Percentiles rank a stretch among this genome's conserved stretches.
Conservation (phyloP, 1,139 yeast genomes). For the Hansenula anomala region DNA sequence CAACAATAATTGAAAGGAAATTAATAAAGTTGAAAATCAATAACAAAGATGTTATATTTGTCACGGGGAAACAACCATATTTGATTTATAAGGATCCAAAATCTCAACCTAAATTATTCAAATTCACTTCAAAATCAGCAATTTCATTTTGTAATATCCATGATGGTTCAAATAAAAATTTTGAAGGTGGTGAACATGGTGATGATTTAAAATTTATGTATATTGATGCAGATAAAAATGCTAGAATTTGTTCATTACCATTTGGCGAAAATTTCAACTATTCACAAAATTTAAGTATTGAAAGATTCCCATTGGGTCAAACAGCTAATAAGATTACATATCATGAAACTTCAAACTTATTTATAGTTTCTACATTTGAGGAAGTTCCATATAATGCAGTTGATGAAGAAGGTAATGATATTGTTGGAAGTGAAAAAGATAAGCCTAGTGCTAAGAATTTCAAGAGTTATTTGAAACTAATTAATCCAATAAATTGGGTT, state of each 20-base stretch:
- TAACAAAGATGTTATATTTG: slow-evolving; percentile 57
- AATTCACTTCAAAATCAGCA: slow-evolving; percentile 59
- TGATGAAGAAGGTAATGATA: slow-evolving; percentile 70
- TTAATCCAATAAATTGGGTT: slow-evolving; percentile 72
- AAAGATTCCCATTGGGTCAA: slow-evolving; percentile 48
- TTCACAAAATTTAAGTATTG: slow-evolving; percentile 62
- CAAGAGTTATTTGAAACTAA: slow-evolving; percentile 56
- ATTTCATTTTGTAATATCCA: slow-evolving; percentile 48
- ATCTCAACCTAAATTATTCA: slow-evolving; percentile 63
- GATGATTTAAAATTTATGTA: slow-evolving; percentile 54
- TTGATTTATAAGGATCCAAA: slow-evolving; percentile 54
- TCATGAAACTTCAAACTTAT: slow-evolving; percentile 66
- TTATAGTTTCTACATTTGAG: slow-evolving; percentile 58
- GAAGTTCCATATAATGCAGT: slow-evolving; percentile 59
- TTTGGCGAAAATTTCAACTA: slow-evolving; percentile 37
- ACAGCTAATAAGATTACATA: slow-evolving; percentile 69
- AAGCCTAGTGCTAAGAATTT: slow-evolving; percentile 48
- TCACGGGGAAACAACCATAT: slow-evolving; percentile 75
- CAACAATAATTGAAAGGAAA: slow-evolving; percentile 66
- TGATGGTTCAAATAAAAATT: no score
- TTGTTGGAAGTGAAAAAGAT: slow-evolving; percentile 54
- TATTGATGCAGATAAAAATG: slow-evolving; percentile 66
- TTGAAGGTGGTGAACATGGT: slow-evolving; percentile 22
- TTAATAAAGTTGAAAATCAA: slow-evolving; percentile 56
- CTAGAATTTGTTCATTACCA: slow-evolving; percentile 64